Conservation (phyloP, 495 filamentous ascomycete genomes). For the Filosporella fistucella region DNA sequence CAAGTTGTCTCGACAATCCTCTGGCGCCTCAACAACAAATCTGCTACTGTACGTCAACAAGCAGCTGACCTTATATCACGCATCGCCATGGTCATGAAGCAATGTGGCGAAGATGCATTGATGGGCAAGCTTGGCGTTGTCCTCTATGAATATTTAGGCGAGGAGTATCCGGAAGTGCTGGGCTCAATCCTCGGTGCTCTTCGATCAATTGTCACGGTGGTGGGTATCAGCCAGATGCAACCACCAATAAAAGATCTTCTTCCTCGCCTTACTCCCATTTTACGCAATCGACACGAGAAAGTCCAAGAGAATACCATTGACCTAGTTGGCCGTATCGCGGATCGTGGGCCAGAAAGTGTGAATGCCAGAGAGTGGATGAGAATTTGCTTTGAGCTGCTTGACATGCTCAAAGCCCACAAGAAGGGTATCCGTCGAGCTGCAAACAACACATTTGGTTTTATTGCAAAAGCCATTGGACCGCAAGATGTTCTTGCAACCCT, state of each 20-base stretch:
- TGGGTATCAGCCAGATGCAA: conserved; percentile 98
- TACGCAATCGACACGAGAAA: conserved; percentile 98
- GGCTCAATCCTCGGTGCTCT: conserved; percentile 95
- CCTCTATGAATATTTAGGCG: conserved; percentile 98
- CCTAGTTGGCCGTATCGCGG: conserved; percentile 95
- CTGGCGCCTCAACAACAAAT: conserved; percentile 98
- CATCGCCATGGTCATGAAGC: conserved; percentile 98
- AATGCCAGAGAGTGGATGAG: conserved; percentile 99
- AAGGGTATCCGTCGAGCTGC: conserved; percentile 97
- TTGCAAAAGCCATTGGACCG: conserved; percentile 97
- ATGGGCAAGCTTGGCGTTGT: conserved; percentile 96
- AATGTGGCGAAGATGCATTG: conserved; percentile 90
- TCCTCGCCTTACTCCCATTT: conserved; percentile 90
- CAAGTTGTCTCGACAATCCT: conserved; percentile 96
- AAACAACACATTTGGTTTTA: conserved; percentile 99
- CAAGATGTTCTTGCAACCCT: conserved; percentile 95
- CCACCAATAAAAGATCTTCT: conserved; percentile 97
- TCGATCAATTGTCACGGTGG: conserved; percentile 94
- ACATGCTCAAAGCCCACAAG: conserved; percentile 99
- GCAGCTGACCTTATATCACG: conserved; percentile 95
- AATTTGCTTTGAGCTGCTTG: conserved; percentile 97
- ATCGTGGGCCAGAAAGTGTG: conserved; percentile 92
- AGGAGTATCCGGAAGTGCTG: conserved; percentile 97
- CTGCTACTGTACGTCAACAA: conserved; percentile 91
- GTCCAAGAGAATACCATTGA: conserved; percentile 99